Evolutionary conservation across 345 rosid genomes (phyloP), one percentile per base, ranked within the genome.

Genomic region (Gossypium australe): DNA sequence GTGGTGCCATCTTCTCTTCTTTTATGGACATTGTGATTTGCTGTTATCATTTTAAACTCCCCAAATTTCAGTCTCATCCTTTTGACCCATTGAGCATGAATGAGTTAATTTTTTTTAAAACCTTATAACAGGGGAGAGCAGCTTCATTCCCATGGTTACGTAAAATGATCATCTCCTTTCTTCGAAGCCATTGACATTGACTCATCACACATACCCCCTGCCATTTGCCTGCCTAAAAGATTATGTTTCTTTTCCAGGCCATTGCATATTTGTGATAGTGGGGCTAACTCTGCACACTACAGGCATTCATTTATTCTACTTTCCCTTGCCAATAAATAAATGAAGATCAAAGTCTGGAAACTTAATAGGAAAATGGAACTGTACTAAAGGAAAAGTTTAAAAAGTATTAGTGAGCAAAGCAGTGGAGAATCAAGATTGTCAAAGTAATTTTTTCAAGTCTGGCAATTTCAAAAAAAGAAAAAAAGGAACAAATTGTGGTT

Each of bases 31-130:
- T 34, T 34, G 38, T 34, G 38, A 34, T 34, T 34, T 4, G 38
- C 6, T 34, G 1, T 4, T 34, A 34, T 34, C 38, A 34, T 34
- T 34, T 34, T 34, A 34, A 34, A 34, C 38, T 34, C 38, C 38
- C 49, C 71, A 78, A 76, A 55, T 73, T 64, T 80, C 51, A 76
- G 41, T 77, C 72, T 80, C 51, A 22, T 60, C 67, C 82, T 75
- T 84, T 79, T 79, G 81, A 75, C 80, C 80, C n/a, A n/a, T 17
- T 38, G 27, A 57, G 43, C 79, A 58, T 66, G 53, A 2, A 22
- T 43, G 34, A 29, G 41, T 8, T 59, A 82, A 47, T 51, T 4
- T 64, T 27, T 6, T 34, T 5, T 34, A 34, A 22, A 59, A 24
- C 27, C 22, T 63, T 43, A 52, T 63, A 48, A 12, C 64, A 22